A percentile compares a stretch with the other conserved stretches of the same genome.
phyloP scores from a whole-genome alignment of 441 rosid genomes.

The Aleurites moluccanus region DNA sequence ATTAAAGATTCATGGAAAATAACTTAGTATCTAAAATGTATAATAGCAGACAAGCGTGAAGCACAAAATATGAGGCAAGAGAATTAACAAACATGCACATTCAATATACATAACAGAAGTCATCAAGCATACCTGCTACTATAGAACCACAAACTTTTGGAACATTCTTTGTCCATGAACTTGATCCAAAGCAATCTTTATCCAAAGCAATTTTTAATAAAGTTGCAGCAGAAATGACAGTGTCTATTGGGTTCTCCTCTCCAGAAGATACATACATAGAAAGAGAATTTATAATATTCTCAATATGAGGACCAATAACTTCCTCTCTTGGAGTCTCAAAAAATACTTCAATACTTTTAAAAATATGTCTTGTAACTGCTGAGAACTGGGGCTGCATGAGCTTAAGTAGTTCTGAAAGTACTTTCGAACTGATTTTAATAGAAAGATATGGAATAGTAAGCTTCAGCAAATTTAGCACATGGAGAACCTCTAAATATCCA shows the following conservation, averaged over 20 bases:
- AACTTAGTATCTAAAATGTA: not conserved
- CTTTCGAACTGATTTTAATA: slow-evolving; percentile 43
- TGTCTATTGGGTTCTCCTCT: slow-evolving; percentile 61
- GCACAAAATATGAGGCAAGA: not conserved
- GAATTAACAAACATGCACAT: not conserved
- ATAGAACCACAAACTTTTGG: slow-evolving; percentile 53
- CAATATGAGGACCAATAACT: slow-evolving; percentile 44
- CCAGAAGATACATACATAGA: slow-evolving; percentile 52
- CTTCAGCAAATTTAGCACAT: slow-evolving; percentile 70
- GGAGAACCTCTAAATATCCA: slow-evolving; percentile 64
- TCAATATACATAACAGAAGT: slow-evolving; percentile 14
- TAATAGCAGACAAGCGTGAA: not conserved
- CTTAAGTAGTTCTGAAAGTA: slow-evolving; percentile 52
- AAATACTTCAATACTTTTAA: slow-evolving; percentile 56
- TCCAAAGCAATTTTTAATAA: slow-evolving; percentile 53
- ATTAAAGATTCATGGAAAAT: not conserved
- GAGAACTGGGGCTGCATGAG: slow-evolving; percentile 57
- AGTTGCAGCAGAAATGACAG: slow-evolving; percentile 51
- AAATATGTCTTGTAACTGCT: slow-evolving; percentile 56
- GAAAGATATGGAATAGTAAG: slow-evolving; percentile 52
- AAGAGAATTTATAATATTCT: slow-evolving; percentile 51
- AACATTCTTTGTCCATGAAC: slow-evolving; percentile 45
- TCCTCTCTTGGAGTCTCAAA: slow-evolving; percentile 46
- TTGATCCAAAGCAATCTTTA: slow-evolving; percentile 44
- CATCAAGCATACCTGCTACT: slow-evolving; percentile 52